Evolutionary conservation across 129 eudicot species (phyloP).

Genomic region (Mikania micrantha): DNA sequence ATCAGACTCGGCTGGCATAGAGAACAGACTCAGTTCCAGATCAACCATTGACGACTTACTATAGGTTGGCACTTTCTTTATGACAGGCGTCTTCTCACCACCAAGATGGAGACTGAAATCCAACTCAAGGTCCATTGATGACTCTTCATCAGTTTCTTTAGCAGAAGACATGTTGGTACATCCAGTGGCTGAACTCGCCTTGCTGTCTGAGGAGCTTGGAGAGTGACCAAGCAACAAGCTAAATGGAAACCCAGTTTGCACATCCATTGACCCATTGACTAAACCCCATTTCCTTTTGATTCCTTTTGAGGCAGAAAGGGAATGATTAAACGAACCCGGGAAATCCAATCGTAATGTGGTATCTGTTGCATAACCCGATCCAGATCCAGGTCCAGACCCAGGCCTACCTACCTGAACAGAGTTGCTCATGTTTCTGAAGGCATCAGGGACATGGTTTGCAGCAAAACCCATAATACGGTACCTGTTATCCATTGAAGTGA

Average conservation of each 20-base stretch:
- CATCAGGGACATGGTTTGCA: slow-evolving; percentile 33
- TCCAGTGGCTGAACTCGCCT: slow-evolving; percentile 85
- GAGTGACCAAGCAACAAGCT: slow-evolving; percentile 58
- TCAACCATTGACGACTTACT: slow-evolving; percentile 36
- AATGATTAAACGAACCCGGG: slow-evolving; percentile 31
- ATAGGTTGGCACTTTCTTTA: slow-evolving; percentile 35
- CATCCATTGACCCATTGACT: slow-evolving; percentile 36
- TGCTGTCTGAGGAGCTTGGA: slow-evolving; percentile 90
- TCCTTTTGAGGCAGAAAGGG: slow-evolving; percentile 40
- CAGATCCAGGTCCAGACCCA: slow-evolving; percentile 23
- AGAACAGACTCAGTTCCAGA: slow-evolving; percentile 69
- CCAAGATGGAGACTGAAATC: slow-evolving; percentile 85
- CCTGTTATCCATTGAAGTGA: slow-evolving; percentile 60
- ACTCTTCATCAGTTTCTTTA: slow-evolving; percentile 80
- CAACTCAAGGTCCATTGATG: slow-evolving; percentile 87
- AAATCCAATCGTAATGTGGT: slow-evolving; percentile 78
- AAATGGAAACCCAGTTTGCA: slow-evolving; percentile 41
- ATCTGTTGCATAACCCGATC: slow-evolving; percentile 37
- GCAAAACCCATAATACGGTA: slow-evolving; percentile 49
- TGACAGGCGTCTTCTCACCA: slow-evolving; percentile 48
- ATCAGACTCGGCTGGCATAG: slow-evolving; percentile 68
- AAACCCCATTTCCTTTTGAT: slow-evolving; percentile 74
- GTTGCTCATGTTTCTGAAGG: slow-evolving; percentile 49
- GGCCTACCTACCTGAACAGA: slow-evolving; percentile 35
- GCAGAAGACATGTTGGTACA: slow-evolving; percentile 79